Evolutionary conservation across 257 asterid genomes (phyloP), one percentile per base, ranked within the genome.

Genomic region (Solanum pennellii): DNA sequence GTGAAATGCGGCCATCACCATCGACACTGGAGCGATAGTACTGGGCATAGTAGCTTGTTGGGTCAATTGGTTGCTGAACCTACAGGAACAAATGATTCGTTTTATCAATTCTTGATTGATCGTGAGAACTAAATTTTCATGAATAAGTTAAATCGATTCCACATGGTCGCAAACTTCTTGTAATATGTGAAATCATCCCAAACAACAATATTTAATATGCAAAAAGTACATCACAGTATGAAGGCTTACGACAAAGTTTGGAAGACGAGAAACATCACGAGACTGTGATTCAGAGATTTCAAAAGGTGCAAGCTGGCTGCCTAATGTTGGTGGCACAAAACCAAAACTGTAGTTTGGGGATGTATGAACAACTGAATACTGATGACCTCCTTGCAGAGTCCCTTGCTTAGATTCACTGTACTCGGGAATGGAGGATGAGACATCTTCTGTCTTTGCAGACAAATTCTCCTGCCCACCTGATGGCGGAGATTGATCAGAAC

Each of bases 41-140:
- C 83, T 94, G 99, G 56, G 97, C 94, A 89, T 95, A 95, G 88
- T 93, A 96, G 89, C 88, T 92, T n/a, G 97, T 91, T 77, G 96
- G 98, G 89, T 95, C 98, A 90, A 92, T 87, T 79, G 96, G 89
- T 88, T 93, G 99, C 56, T 94, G 99, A 87, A 94, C 93, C 97
- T 96, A 90, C 82, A 87, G 49, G 60, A 68, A 68, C 14, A 82
- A 82, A 82, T 82, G 69, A 47, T 45, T 18, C 9, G 10, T 80
- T 80, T 45, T 80, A 80, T 47, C 16, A 27, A 49, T 49, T 82
- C 85, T 29, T 29, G 68, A 82, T 33, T 49, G 59, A 25, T 29
- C 7, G 39, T 37, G 39, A 37, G 39, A 37, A 37, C 39, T 37
- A 82, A 82, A 18, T 29, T 80, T 80, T 82, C 44, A 47, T 82